Conservation (phyloP, 768 basidiomycete species). For the Suillus placidus region DNA sequence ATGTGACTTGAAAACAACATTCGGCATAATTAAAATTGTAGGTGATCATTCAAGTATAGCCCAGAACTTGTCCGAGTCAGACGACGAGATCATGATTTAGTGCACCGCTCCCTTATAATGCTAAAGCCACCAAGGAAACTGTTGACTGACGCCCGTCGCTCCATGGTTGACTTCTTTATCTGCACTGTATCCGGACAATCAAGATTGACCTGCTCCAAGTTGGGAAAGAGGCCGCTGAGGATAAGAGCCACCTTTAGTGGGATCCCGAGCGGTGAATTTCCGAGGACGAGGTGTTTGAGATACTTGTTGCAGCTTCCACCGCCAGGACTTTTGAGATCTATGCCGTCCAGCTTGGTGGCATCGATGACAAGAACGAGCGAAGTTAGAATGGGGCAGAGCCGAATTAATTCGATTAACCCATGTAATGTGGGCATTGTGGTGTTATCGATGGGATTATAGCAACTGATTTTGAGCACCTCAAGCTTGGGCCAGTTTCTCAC, state of each 20-base stretch:
- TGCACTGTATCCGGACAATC: conserved; percentile 22
- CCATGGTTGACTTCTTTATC: background rate
- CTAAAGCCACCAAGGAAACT: background rate
- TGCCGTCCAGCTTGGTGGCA: conserved; percentile 5
- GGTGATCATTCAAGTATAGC: background rate
- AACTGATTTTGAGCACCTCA: conserved; percentile 22
- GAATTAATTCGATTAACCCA: conserved; percentile 17
- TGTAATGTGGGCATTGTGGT: conserved; percentile 25
- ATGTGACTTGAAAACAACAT: background rate
- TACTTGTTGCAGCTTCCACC: background rate
- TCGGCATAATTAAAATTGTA: background rate
- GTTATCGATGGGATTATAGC: conserved; percentile 16
- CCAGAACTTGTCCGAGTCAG: background rate
- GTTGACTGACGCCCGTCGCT: background rate
- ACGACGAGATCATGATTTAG: background rate
- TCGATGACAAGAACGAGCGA: conserved; percentile 30
- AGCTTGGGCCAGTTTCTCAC: conserved; percentile 26
- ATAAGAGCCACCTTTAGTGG: conserved; percentile 16
- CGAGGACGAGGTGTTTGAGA: conserved; percentile 17
- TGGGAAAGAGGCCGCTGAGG: conserved; percentile 21
- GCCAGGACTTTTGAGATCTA: background rate
- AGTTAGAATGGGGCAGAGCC: conserved; percentile 17
- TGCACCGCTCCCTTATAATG: background rate
- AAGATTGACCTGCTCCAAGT: conserved; percentile 23
- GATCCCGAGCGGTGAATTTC: conserved; percentile 22